phyloP scores from a whole-genome alignment of 768 basidiomycete genomes.

The Saitozyma podzolica region DNA sequence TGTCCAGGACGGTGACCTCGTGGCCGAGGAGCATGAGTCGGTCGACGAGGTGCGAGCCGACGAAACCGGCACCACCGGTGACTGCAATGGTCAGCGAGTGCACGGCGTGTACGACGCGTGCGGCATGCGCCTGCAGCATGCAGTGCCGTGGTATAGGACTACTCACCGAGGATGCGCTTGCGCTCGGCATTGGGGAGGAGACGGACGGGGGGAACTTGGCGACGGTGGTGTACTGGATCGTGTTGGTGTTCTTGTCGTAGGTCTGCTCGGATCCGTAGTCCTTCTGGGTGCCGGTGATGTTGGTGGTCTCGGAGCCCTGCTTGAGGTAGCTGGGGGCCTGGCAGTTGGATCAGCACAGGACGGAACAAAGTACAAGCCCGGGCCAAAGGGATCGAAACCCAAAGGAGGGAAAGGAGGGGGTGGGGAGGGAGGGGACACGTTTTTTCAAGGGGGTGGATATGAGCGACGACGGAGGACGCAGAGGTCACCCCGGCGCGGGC shows the following conservation, averaged over 20 bases:
- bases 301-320: slow-evolving; percentile 26
- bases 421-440: too few relatives aligned
- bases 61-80: slow-evolving; percentile 98
- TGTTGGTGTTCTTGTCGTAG: slow-evolving; percentile 72
- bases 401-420: neutral
- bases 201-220: slow-evolving; percentile 91
- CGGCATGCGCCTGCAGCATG: neutral
- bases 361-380: neutral
- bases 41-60: slow-evolving; percentile 95
- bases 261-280: slow-evolving; percentile 80
- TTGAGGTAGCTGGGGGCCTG: slow-evolving; percentile 47
- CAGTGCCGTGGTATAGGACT: too few relatives aligned
- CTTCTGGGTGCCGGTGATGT: slow-evolving; percentile 30
- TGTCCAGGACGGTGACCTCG: slow-evolving; percentile 94
- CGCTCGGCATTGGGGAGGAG: slow-evolving; percentile 72
- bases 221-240: slow-evolving; percentile 89
- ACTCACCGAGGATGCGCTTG: slow-evolving; percentile 72
- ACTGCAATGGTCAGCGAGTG: slow-evolving; percentile 53
- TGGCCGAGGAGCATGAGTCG: slow-evolving; percentile 96
- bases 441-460: too few relatives aligned
- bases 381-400: neutral
- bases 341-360: neutral
- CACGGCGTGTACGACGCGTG: neutral
- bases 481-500: neutral
- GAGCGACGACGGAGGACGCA: too few relatives aligned